Evolutionary conservation across 2,329 filamentous ascomycete species (phyloP).

Genomic region (Blastomyces parvus): DNA sequence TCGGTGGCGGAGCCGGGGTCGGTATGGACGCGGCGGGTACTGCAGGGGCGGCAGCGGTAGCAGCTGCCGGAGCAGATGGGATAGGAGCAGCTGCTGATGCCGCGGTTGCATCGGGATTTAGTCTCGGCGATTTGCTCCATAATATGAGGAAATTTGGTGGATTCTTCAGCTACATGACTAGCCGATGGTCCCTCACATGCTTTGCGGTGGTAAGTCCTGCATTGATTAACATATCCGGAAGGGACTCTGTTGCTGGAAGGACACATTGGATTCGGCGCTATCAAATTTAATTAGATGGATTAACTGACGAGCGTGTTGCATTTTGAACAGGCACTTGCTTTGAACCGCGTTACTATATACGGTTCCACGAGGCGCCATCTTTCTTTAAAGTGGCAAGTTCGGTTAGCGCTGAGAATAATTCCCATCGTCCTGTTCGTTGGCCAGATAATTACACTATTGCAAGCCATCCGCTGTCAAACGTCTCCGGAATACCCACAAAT

Average conservation of each 20-base stretch:
- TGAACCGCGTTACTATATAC: conserved; percentile 90
- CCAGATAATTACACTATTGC: conserved; percentile 62
- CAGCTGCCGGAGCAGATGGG: conserved; percentile 26
- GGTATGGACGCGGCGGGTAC: conserved; percentile 6
- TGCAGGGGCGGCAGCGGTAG: conserved; percentile 26
- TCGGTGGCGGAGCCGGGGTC: conserved; percentile 5
- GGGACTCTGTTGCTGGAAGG: not conserved
- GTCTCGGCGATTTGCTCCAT: conserved; percentile 39
- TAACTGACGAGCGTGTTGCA: conserved; percentile 7
- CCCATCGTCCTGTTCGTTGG: conserved; percentile 61
- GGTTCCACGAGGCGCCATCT: conserved; percentile 76
- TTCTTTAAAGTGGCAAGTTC: conserved; percentile 62
- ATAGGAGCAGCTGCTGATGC: conserved; percentile 23
- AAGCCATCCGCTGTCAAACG: conserved; percentile 87
- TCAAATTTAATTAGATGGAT: not conserved
- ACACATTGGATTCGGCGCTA: not conserved
- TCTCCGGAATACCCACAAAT: conserved; percentile 60
- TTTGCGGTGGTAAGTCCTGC: conserved; percentile 57
- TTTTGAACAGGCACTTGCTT: conserved; percentile 56
- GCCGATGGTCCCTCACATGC: conserved; percentile 83
- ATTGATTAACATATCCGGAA: not conserved
- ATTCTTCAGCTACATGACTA: conserved; percentile 82
- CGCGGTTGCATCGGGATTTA: conserved; percentile 28
- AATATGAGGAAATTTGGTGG: conserved; percentile 63
- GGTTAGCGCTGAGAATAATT: conserved; percentile 58